Evolutionary conservation across 768 basidiomycete genomes (phyloP).

Genomic region (Tylopilus felleus): DNA sequence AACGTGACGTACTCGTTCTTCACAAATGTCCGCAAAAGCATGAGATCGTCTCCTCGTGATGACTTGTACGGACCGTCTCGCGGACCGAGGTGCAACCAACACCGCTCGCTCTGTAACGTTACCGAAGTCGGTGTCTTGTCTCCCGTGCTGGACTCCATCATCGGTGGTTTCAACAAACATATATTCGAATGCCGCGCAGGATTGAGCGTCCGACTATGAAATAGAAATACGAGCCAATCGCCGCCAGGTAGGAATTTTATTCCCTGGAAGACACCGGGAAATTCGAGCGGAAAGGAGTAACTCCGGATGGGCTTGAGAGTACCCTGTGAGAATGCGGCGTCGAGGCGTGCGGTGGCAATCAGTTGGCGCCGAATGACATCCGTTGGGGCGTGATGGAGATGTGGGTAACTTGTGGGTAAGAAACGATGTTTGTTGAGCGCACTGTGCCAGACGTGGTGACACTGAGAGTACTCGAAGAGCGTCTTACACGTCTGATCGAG

Average conservation of each 20-base stretch:
- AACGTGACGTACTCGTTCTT: conserved; percentile 23
- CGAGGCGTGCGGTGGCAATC: conserved; percentile 20
- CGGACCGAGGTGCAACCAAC: conserved; percentile 24
- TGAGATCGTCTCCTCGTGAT: conserved; percentile 28
- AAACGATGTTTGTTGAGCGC: conserved; percentile 26
- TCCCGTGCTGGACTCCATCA: not conserved
- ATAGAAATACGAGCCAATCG: conserved; percentile 31
- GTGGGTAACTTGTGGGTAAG: conserved; percentile 23
- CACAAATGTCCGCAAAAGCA: conserved; percentile 26
- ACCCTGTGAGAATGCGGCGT: conserved; percentile 17
- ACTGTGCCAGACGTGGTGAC: conserved; percentile 25
- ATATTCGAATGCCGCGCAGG: conserved; percentile 29
- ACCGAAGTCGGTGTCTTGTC: conserved; percentile 10
- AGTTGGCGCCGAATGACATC: conserved; percentile 24
- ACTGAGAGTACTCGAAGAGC: conserved; percentile 23
- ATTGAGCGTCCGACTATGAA: conserved; percentile 30
- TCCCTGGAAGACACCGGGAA: conserved; percentile 31
- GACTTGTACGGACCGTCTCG: conserved; percentile 30
- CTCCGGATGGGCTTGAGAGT: conserved; percentile 18
- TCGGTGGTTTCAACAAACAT: conserved; percentile 25
- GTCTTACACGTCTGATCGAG: conserved; percentile 23
- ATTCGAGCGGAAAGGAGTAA: conserved; percentile 28
- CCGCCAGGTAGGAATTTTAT: conserved; percentile 29
- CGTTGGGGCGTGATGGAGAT: conserved; percentile 20
- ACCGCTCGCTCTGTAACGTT: conserved; percentile 30